These are phyloP conservation scores for Dendryphion nanum DNA, from an alignment of 2,329 filamentous ascomycete genomes.

Conservation along the genomic window DNA sequence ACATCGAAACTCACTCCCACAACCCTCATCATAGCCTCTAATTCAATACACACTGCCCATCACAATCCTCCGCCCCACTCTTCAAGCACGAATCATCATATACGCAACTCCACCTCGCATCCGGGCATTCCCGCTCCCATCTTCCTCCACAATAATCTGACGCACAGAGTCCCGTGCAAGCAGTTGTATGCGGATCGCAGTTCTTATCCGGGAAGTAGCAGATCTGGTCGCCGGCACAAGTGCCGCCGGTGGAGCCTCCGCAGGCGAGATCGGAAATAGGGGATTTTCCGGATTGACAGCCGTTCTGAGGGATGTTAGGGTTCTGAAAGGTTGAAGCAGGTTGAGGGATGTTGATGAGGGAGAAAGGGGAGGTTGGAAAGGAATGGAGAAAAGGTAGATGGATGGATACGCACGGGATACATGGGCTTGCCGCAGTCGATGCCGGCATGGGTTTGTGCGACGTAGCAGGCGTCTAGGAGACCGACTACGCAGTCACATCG, in stretches of 20 bases:
- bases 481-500: slow-evolving; percentile 6
- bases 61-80: slow-evolving; percentile 4
- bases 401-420: slow-evolving; percentile 9
- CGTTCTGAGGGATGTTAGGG: slow-evolving; percentile 3
- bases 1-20: too few species aligned
- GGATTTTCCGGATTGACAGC: slow-evolving; percentile 3
- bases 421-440: slow-evolving; percentile 10
- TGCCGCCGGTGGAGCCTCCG: slow-evolving; percentile 3
- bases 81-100: slow-evolving; percentile 6
- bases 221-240: slow-evolving; percentile 6
- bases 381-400: too few species aligned
- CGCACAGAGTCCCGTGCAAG: slow-evolving; percentile 9
- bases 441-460: slow-evolving; percentile 8
- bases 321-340: too few species aligned
- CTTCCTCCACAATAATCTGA: slow-evolving; percentile 8
- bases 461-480: slow-evolving; percentile 9
- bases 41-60: slow-evolving; percentile 7
- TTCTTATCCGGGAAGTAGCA: slow-evolving; percentile 8
- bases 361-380: too few species aligned
- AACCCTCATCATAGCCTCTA: too few species aligned
- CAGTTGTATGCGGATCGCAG: slow-evolving; percentile 5
- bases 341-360: background rate
- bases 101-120: slow-evolving; percentile 7
- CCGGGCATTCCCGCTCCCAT: slow-evolving; percentile 5
- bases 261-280: slow-evolving; percentile 7